A percentile compares a stretch with the other conserved stretches of the same genome.
Evolutionary conservation across 208 protist species (phyloP).

Genomic region (Acanthamoeba royreba): DNA sequence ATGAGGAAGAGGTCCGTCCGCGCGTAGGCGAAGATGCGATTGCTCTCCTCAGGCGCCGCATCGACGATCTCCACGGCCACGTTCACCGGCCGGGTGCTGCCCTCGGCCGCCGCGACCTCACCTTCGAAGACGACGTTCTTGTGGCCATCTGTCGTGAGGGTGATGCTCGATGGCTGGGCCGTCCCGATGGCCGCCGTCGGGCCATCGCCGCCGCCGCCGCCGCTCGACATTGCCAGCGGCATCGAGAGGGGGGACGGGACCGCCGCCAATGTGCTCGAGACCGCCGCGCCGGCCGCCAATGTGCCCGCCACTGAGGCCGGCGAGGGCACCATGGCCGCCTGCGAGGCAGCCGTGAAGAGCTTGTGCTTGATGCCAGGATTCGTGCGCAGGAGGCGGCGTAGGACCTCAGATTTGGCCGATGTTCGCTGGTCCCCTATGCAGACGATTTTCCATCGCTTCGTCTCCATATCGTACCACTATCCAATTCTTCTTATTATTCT

Average conservation of each 20-base stretch:
- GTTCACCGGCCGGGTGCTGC: not conserved
- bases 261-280: too few species aligned
- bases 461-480: too few species aligned
- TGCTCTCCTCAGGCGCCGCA: not conserved
- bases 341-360: not conserved
- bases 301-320: too few species aligned
- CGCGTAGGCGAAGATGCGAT: not conserved
- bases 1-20: constrained; percentile 24
- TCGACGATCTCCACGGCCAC: constrained; percentile 8
- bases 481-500: too few species aligned
- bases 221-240: too few species aligned
- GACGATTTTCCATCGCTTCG: not conserved
- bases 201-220: too few species aligned
- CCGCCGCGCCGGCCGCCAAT: too few species aligned
- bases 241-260: too few species aligned
- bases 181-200: too few species aligned
- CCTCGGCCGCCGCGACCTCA: not conserved
- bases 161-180: not conserved
- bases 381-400: not conserved
- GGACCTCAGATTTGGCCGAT: not conserved
- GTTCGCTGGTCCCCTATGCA: not conserved
- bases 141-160: not conserved
- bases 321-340: too few species aligned
- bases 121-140: constrained; percentile 16
- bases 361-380: not conserved